Percentiles rank a stretch among this genome's conserved stretches.
Evolutionary conservation across 1,284 basidiomycete species (phyloP).

Genomic region (Rhodotorula sp.): DNA sequence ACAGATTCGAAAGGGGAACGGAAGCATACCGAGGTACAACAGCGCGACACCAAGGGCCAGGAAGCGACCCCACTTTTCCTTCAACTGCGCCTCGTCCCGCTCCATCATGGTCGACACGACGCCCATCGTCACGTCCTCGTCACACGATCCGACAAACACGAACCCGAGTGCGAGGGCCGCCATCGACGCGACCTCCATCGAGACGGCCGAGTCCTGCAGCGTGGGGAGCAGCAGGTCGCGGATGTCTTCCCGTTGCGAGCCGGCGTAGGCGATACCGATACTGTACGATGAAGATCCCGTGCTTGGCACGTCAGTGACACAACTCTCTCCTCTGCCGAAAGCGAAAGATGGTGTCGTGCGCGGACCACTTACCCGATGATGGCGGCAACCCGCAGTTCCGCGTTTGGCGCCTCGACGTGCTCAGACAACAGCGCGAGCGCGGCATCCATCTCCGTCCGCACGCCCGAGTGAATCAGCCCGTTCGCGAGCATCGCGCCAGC

Average conservation of each 20-base stretch:
- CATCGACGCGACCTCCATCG: constrained; percentile 86
- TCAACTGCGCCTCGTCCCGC: constrained; percentile 68
- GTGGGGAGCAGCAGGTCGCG: constrained; percentile 72
- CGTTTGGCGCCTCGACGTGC: constrained; percentile 83
- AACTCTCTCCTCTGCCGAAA: neutral
- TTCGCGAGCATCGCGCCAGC: constrained; percentile 93
- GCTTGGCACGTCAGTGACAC: too few relatives aligned
- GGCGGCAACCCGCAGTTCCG: constrained; percentile 78
- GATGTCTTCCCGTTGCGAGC: constrained; percentile 85
- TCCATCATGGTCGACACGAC: constrained; percentile 95
- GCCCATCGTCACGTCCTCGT: constrained; percentile 86
- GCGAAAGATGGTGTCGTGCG: too few relatives aligned
- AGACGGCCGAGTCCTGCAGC: constrained; percentile 72
- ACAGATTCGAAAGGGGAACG: constrained; percentile 1
- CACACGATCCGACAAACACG: constrained; percentile 91
- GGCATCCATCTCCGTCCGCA: constrained; percentile 90
- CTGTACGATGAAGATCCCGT: constrained; percentile 46
- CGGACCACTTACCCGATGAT: constrained; percentile 63
- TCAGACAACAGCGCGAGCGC: constrained; percentile 88
- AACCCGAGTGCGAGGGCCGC: constrained; percentile 88
- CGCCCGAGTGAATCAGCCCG: constrained; percentile 84
- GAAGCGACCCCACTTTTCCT: constrained; percentile 91
- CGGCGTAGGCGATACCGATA: constrained; percentile 89
- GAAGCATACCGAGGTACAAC: constrained; percentile 74
- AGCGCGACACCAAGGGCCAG: constrained; percentile 86